A percentile compares a stretch with the other conserved stretches of the same genome.
These are phyloP conservation scores for Cyclanthera cordifolia DNA, from an alignment of 306 rosid species.

Conservation along the genomic window DNA sequence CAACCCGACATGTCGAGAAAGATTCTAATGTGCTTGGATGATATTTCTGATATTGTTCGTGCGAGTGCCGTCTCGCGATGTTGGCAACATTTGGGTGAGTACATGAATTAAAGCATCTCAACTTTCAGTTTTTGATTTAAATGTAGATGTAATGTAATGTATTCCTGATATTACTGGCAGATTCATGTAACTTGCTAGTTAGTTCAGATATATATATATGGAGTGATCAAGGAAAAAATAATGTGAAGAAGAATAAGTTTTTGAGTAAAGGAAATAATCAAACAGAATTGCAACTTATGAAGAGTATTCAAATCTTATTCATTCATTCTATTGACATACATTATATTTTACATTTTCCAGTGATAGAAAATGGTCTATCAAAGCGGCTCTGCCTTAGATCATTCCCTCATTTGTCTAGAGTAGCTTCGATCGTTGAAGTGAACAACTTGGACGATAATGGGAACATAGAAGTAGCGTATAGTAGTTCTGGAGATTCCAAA, in stretches of 20 bases:
- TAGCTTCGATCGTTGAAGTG: conserved; percentile 38
- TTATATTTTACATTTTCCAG: conserved; percentile 37
- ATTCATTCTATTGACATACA: background rate
- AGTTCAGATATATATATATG: background rate
- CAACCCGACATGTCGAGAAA: conserved; percentile 37
- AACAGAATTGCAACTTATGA: background rate
- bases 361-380: conserved; percentile 46
- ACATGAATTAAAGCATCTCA: background rate
- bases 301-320: background rate
- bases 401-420: conserved; percentile 66
- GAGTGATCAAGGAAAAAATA: background rate
- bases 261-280: background rate
- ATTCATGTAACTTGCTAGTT: background rate
- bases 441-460: conserved; percentile 27
- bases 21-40: conserved; percentile 48
- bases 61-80: conserved; percentile 47
- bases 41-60: conserved; percentile 46
- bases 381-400: conserved; percentile 76
- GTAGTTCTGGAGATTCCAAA: conserved; percentile 43
- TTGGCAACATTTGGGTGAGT: conserved; percentile 64
- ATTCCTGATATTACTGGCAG: background rate
- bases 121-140: background rate
- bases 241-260: background rate
- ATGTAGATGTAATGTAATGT: background rate
- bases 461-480: conserved; percentile 43